A percentile compares a stretch with the other conserved stretches of the same genome.
phyloP scores from a whole-genome alignment of 495 filamentous ascomycete genomes.

The Hypomontagnella monticulosa region DNA sequence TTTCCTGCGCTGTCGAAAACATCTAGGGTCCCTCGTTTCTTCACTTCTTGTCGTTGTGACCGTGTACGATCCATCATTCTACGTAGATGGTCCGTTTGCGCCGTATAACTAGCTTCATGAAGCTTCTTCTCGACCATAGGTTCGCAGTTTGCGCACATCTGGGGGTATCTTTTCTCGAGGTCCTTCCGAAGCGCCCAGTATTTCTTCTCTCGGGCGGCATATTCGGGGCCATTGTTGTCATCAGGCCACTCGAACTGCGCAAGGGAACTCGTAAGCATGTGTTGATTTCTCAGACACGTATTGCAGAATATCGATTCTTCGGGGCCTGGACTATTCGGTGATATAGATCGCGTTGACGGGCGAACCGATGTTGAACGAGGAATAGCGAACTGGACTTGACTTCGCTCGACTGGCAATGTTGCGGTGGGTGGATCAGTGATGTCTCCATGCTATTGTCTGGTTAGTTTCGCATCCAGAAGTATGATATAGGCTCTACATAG shows the following conservation, averaged over 20 bases:
- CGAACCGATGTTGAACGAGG: conserved; percentile 44
- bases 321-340: conserved; percentile 14
- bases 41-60: conserved; percentile 52
- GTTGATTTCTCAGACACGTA: conserved; percentile 83
- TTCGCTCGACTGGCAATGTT: conserved; percentile 48
- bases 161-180: conserved; percentile 81
- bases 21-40: conserved; percentile 61
- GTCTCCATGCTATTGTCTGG: conserved; percentile 71
- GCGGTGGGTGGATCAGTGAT: conserved; percentile 85
- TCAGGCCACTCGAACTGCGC: conserved; percentile 76
- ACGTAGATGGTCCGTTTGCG: conserved; percentile 79
- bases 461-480: conserved; percentile 5
- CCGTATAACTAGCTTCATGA: conserved; percentile 73
- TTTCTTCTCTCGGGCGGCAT: conserved; percentile 59
- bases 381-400: conserved; percentile 51
- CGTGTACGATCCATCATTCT: conserved; percentile 75
- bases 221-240: conserved; percentile 70
- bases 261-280: conserved; percentile 71
- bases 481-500: not conserved
- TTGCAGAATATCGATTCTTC: conserved; percentile 72
- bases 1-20: conserved; percentile 56
- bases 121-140: conserved; percentile 72
- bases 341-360: conserved; percentile 43
- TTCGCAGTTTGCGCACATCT: conserved; percentile 81
- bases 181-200: conserved; percentile 69